Evolutionary conservation across 140 eudicot genomes (phyloP).

Genomic region (Stevia rebaudiana): DNA sequence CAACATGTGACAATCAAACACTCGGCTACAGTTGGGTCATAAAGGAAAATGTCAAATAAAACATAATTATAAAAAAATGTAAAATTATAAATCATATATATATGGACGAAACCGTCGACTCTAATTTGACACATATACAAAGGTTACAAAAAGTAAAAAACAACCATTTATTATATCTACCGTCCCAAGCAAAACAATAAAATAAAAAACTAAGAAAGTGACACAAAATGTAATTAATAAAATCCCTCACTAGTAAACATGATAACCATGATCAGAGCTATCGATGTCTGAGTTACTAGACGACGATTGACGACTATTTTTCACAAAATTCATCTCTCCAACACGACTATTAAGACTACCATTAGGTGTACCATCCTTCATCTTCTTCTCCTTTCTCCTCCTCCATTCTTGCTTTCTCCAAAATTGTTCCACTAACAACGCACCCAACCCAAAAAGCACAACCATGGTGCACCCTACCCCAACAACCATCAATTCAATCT

Average conservation of each 20-base stretch:
- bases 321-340: constrained; percentile 31
- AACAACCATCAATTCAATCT: constrained; percentile 28
- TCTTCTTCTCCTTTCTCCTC: constrained; percentile 23
- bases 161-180: too few species aligned
- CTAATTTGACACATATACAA: too few species aligned
- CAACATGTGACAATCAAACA: too few species aligned
- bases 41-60: too few species aligned
- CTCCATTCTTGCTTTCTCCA: constrained; percentile 41
- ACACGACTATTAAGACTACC: constrained; percentile 37
- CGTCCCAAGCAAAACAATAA: neutral
- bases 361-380: constrained; percentile 39
- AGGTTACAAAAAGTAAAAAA: too few species aligned
- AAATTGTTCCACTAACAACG: constrained; percentile 43
- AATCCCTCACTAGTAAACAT: constrained; percentile 22
- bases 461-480: constrained; percentile 37
- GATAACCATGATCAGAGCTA: constrained; percentile 59
- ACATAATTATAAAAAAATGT: too few species aligned
- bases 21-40: too few species aligned
- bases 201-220: neutral
- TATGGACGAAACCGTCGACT: too few species aligned
- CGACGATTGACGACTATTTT: constrained; percentile 27
- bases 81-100: too few species aligned
- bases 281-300: constrained; percentile 53
- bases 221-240: neutral
- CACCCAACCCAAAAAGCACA: constrained; percentile 36